These are phyloP conservation scores for Cladorrhinum sp. DNA, from an alignment of 2,329 filamentous ascomycete species.

Conservation along the genomic window DNA sequence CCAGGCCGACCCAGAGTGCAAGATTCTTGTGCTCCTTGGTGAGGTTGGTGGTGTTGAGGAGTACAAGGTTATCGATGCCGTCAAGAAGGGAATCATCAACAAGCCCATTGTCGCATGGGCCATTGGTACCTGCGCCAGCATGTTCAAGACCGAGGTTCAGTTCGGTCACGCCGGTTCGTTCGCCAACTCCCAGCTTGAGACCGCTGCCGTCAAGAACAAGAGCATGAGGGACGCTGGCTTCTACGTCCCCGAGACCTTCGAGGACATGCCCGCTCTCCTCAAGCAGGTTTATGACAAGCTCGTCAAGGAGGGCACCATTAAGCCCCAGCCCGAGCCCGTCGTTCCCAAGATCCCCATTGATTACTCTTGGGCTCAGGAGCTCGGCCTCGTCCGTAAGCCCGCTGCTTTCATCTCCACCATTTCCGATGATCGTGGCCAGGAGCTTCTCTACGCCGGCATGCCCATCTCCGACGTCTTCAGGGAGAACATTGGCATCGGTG, in stretches of 20 bases:
- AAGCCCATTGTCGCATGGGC: slow-evolving; percentile 99
- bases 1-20: slow-evolving; percentile 95
- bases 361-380: slow-evolving; percentile 99
- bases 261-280: slow-evolving; percentile 81
- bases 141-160: slow-evolving; percentile 99
- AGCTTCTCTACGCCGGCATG: slow-evolving; percentile 98
- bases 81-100: slow-evolving; percentile 90
- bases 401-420: slow-evolving; percentile 99
- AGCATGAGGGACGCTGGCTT: slow-evolving; percentile 93
- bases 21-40: slow-evolving; percentile 92
- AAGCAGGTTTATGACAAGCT: slow-evolving; percentile 83
- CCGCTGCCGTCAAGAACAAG: slow-evolving; percentile 94
- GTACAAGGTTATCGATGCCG: slow-evolving; percentile 98
- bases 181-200: slow-evolving; percentile 99
- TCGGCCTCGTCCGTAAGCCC: slow-evolving; percentile 98
- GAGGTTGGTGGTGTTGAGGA: slow-evolving; percentile 99
- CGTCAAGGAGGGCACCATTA: slow-evolving; percentile 79
- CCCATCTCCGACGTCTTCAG: slow-evolving; percentile 99
- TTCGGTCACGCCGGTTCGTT: slow-evolving; percentile 98
- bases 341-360: slow-evolving; percentile 99
- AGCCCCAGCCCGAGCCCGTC: slow-evolving; percentile 80
- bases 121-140: slow-evolving; percentile 97
- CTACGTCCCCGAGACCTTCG: slow-evolving; percentile 91
- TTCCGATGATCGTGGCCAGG: slow-evolving; percentile 98
- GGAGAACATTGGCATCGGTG: slow-evolving; percentile 98